These are phyloP conservation scores for Pulveroboletus sp. DNA, from an alignment of 768 basidiomycete species.

Conservation along the genomic window DNA sequence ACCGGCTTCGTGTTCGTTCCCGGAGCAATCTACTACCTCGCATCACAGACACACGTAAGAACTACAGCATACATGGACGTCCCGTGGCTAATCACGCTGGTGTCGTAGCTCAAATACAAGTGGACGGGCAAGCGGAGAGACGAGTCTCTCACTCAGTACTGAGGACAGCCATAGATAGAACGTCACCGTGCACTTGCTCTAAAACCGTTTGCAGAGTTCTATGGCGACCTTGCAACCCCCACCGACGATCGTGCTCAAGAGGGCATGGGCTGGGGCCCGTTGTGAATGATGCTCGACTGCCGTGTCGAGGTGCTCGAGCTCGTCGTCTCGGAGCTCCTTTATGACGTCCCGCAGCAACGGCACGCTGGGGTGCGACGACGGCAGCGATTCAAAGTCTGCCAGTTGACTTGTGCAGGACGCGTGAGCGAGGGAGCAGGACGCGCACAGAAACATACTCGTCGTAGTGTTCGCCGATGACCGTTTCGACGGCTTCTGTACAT, in stretches of 20 bases:
- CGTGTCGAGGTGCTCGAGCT: constrained; percentile 89
- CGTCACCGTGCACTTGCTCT: constrained; percentile 18
- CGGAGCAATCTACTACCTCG: constrained; percentile 45
- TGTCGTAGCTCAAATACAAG: constrained; percentile 46
- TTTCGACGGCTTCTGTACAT: constrained; percentile 96
- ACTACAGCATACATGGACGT: constrained; percentile 27
- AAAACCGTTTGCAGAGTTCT: constrained; percentile 81
- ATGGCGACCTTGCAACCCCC: constrained; percentile 88
- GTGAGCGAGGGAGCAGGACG: constrained; percentile 3
- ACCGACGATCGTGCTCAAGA: constrained; percentile 82
- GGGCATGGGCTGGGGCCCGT: constrained; percentile 85
- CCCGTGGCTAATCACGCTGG: constrained; percentile 5
- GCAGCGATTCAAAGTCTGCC: constrained; percentile 60
- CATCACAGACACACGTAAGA: constrained; percentile 35
- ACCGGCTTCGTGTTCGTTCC: constrained; percentile 67
- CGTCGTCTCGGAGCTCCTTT: constrained; percentile 87
- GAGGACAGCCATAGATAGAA: constrained; percentile 3
- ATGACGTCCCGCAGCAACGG: constrained; percentile 69
- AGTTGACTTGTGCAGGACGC: constrained; percentile 59
- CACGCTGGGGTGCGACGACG: constrained; percentile 71
- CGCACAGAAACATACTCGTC: constrained; percentile 71
- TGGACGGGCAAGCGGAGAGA: constrained; percentile 51
- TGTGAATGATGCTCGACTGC: constrained; percentile 87
- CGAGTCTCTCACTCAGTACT: constrained; percentile 36
- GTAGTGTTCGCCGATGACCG: constrained; percentile 97